Conservation (phyloP, 2,329 filamentous ascomycete genomes). For the Botrytis galanthina region DNA sequence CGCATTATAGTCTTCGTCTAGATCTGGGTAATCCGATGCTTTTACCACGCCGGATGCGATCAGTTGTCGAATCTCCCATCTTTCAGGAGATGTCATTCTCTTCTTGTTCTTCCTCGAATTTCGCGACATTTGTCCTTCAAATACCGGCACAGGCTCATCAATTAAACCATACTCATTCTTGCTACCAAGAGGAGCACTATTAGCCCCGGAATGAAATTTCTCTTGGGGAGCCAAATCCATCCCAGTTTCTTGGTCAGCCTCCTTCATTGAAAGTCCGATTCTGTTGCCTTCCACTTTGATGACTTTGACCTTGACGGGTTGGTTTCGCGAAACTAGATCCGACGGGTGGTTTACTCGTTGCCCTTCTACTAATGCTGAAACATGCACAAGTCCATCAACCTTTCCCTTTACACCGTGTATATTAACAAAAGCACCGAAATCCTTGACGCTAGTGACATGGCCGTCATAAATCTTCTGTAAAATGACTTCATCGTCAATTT, state of each 20-base stretch:
- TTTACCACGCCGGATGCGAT: constrained; percentile 94
- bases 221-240: constrained; percentile 76
- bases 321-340: constrained; percentile 76
- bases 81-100: constrained; percentile 90
- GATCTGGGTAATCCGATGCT: constrained; percentile 87
- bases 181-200: constrained; percentile 73
- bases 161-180: constrained; percentile 56
- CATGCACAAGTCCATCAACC: constrained; percentile 89
- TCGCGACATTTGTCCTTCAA: constrained; percentile 56
- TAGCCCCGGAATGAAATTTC: constrained; percentile 83
- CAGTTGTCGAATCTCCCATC: constrained; percentile 96
- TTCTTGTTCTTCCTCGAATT: constrained; percentile 69
- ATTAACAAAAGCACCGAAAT: constrained; percentile 95
- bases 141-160: constrained; percentile 55
- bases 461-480: constrained; percentile 88
- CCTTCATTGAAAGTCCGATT: constrained; percentile 93
- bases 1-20: constrained; percentile 90
- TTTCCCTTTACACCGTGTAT: constrained; percentile 83
- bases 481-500: constrained; percentile 78
- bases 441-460: constrained; percentile 85
- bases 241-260: constrained; percentile 88
- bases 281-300: constrained; percentile 77
- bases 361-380: constrained; percentile 82
- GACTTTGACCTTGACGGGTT: constrained; percentile 90
- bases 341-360: constrained; percentile 88